Evolutionary conservation across 768 basidiomycete species (phyloP).

Genomic region (Pleurotus salmoneostramineus): DNA sequence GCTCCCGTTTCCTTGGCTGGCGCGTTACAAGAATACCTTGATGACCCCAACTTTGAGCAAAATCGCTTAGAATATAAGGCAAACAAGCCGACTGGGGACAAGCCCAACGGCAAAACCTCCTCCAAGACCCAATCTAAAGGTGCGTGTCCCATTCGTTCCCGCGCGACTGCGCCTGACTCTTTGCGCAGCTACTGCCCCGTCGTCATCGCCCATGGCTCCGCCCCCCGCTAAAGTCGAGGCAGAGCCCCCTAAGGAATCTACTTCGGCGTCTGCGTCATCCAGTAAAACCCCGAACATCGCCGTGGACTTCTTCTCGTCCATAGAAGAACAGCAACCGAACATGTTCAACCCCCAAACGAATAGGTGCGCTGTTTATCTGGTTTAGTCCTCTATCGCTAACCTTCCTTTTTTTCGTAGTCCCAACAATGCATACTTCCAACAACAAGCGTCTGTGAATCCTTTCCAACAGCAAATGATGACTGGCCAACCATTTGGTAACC

Average conservation of each 20-base stretch:
- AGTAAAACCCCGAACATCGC: constrained; percentile 33
- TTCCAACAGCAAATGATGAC: constrained; percentile 62
- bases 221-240: constrained; percentile 6
- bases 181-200: neutral
- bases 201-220: neutral
- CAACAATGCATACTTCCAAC: constrained; percentile 47
- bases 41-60: constrained; percentile 95
- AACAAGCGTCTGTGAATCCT: constrained; percentile 67
- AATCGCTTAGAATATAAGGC: constrained; percentile 90
- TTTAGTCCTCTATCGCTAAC: neutral
- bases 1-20: constrained; percentile 94
- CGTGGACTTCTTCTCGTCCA: constrained; percentile 85
- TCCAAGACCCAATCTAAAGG: constrained; percentile 21
- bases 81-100: constrained; percentile 66
- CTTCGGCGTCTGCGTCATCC: constrained; percentile 4
- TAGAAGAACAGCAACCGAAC: constrained; percentile 77
- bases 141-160: constrained; percentile 10
- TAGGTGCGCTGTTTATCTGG: constrained; percentile 33
- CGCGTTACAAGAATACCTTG: constrained; percentile 91
- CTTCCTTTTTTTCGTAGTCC: constrained; percentile 30
- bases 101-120: constrained; percentile 16
- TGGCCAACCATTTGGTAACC: constrained; percentile 42
- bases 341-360: constrained; percentile 64
- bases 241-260: constrained; percentile 12
- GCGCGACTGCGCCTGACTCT: neutral